Evolutionary conservation across 208 protist species (phyloP), one percentile per base, ranked within the genome.

Genomic region (Leptomonas seymouri): DNA sequence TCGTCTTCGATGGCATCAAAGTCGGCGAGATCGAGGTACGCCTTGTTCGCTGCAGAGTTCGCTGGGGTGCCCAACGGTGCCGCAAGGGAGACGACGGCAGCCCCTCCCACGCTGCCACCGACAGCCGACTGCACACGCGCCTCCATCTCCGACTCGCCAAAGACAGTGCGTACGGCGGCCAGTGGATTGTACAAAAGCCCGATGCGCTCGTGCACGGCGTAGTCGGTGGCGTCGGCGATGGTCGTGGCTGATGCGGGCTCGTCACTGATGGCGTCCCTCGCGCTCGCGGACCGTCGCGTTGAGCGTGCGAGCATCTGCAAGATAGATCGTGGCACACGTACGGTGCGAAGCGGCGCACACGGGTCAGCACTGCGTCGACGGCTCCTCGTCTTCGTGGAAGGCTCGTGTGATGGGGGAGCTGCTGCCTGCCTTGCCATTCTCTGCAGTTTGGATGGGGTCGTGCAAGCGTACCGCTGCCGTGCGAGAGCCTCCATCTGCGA

Each of bases 1-100:
- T 97, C 93, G 39, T 85, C 83, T 21, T 90, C 85, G 16, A 44
- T 57, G 64, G 84, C 87, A 67, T 96, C 93, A 68, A 97, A 97
- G 78, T 96, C 86, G 66, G 96, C 91, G 27, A 97, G 64, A n/a
- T 79, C 67, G 60, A 90, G 87, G 68, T 92, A 97, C 31, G 70
- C 85, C 62, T 76, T 77, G 27, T 59, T 53, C 9, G 72, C 44
- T 12, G 72, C 46, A 0, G 46, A 46, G 20, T 59, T 23, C 23
- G 39, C 42, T 9, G 34, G 3, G 9, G 51, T 28, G 5, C 67
- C 9, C 9, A 9, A 39, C 34, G 34, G 34, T 9, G 3, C 34
- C 34, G 72, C 28, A 48, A 39, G 3, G 62, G 45, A 23, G 41
- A 27, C 57, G 46, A 6, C 21, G 49, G 11, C 44, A 39, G 44